A percentile compares a stretch with the other conserved stretches of the same genome.
These are phyloP conservation scores for Psidium friedrichsthalianum DNA, from an alignment of 345 rosid genomes.

Conservation along the genomic window DNA sequence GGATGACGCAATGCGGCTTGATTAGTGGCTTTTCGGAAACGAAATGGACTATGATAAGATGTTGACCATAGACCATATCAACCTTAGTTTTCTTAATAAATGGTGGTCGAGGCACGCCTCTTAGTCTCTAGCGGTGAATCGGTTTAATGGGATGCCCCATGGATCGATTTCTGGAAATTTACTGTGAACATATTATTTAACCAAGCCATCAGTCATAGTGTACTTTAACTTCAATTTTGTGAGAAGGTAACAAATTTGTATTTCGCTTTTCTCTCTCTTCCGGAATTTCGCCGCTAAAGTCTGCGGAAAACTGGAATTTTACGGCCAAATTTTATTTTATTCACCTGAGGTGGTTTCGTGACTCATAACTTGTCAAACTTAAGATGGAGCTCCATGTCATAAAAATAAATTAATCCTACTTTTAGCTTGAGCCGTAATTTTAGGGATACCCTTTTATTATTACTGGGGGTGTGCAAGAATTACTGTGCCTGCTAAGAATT, in stretches of 20 bases:
- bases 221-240: neutral
- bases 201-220: neutral
- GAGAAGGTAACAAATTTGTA: neutral
- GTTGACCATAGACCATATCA: neutral
- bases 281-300: neutral
- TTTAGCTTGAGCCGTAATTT: neutral
- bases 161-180: neutral
- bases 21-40: neutral
- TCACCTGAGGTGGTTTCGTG: neutral
- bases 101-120: neutral
- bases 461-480: neutral
- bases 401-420: neutral
- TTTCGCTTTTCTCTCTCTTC: neutral
- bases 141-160: neutral
- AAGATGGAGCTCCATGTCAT: neutral
- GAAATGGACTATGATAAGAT: neutral
- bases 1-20: neutral
- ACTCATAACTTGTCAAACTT: neutral
- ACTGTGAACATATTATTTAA: neutral
- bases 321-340: neutral
- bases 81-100: neutral
- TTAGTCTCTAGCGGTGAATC: neutral
- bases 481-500: neutral
- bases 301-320: neutral
- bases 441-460: neutral